phyloP scores from a whole-genome alignment of 495 filamentous ascomycete genomes.

The Lepraria neglecta region DNA sequence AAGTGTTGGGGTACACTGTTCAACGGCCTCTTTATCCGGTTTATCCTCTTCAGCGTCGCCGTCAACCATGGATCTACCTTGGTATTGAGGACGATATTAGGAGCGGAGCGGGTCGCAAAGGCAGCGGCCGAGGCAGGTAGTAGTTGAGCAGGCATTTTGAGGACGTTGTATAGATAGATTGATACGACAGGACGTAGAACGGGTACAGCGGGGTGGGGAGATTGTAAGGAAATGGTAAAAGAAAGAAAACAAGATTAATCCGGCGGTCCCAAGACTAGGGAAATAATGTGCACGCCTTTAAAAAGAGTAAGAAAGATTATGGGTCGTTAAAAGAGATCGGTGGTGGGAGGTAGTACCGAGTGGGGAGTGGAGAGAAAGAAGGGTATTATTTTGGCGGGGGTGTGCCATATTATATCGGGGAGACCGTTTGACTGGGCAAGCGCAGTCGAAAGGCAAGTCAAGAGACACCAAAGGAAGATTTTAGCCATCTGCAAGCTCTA shows the following conservation, averaged over 20 bases:
- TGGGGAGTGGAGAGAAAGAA: constrained; percentile 20
- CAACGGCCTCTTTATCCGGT: constrained; percentile 92
- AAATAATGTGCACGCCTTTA: constrained; percentile 52
- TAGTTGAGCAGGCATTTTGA: constrained; percentile 83
- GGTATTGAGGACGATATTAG: constrained; percentile 87
- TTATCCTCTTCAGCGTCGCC: constrained; percentile 92
- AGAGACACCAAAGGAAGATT: constrained; percentile 8
- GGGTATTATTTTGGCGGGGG: constrained; percentile 20
- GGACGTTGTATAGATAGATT: constrained; percentile 29
- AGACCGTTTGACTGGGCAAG: constrained; percentile 16
- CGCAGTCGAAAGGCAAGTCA: constrained; percentile 10
- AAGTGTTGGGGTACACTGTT: constrained; percentile 97
- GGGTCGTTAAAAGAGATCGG: constrained; percentile 30
- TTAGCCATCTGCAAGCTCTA: constrained; percentile 20
- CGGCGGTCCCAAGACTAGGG: constrained; percentile 51
- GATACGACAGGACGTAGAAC: constrained; percentile 25
- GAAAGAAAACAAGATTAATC: constrained; percentile 21
- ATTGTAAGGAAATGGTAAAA: constrained; percentile 43
- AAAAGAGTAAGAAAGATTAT: constrained; percentile 26
- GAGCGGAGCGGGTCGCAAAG: constrained; percentile 91
- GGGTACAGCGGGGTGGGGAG: constrained; percentile 33
- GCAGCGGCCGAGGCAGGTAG: constrained; percentile 92
- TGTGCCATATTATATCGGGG: constrained; percentile 19
- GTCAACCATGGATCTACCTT: constrained; percentile 98
- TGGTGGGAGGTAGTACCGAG: constrained; percentile 31